These are phyloP conservation scores for Saccharomyces hybrid DNA, from an alignment of 1,139 yeast genomes.

Conservation along the genomic window DNA sequence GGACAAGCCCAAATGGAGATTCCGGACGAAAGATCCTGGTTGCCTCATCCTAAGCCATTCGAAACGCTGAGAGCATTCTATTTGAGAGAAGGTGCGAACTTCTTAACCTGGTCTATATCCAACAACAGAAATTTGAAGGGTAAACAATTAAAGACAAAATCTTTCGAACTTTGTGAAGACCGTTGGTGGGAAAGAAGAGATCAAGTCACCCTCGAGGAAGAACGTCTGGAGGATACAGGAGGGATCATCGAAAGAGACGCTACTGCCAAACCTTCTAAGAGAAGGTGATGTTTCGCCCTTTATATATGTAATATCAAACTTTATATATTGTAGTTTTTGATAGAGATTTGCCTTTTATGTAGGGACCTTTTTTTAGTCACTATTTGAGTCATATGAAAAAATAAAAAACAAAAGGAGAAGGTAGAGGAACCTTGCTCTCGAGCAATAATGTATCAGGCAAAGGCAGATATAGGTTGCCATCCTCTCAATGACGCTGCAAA, in stretches of 20 bases:
- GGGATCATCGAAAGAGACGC: constrained; percentile 72
- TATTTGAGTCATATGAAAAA: neutral
- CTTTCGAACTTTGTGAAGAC: constrained; percentile 86
- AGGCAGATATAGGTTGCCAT: neutral
- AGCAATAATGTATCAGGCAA: neutral
- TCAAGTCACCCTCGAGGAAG: constrained; percentile 81
- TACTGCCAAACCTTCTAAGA: constrained; percentile 36
- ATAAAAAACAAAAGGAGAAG: neutral
- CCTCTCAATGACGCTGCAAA: neutral
- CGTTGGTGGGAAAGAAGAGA: constrained; percentile 99
- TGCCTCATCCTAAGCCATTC: constrained; percentile 96
- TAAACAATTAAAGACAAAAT: constrained; percentile 78
- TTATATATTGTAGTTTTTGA: neutral
- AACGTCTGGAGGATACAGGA: constrained; percentile 83
- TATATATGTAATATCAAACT: neutral
- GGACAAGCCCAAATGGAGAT: constrained; percentile 50
- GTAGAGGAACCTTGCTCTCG: neutral
- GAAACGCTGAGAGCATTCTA: constrained; percentile 79
- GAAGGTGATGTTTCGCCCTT: constrained; percentile 26
- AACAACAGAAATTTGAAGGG: constrained; percentile 84
- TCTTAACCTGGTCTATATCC: constrained; percentile 88
- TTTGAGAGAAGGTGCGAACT: constrained; percentile 76
- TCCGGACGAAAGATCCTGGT: constrained; percentile 92
- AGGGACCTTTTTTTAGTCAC: neutral
- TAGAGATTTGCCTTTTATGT: neutral